Evolutionary conservation across 177 flowering plant species (phyloP), one percentile per base, ranked within the genome.

Genomic region (Telopea speciosissima): DNA sequence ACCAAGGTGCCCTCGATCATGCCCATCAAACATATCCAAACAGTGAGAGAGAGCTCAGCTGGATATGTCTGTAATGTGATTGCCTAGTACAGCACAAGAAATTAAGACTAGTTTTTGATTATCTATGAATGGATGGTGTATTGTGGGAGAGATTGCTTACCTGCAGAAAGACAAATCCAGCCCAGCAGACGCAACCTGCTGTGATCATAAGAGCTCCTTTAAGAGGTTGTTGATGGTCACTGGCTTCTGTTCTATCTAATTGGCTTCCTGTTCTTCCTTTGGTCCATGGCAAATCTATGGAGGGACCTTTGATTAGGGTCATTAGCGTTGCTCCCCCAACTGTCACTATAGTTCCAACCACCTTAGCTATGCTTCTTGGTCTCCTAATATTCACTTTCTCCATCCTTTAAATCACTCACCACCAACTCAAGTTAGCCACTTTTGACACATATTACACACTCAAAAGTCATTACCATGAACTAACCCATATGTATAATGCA

Each of bases 221-320:
- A 58, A 87, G 45, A 85, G 84, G 88, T 23, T 92, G 77, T 66
- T 84, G 83, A 49, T 63, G 75, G 22, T 72, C 59, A 19, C 8
- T 25, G 21, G 61, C 23, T 58, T 16, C 9, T 21, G 68, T 54
- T 70, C 33, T 75, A 40, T 72, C 63, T 61, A n/a, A n/a, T n/a
- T 73, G 81, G 63, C 63, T 63, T 25, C 69, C 22, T 28, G 31
- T 28, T 22, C n/a, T n/a, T n/a, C 76, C 78, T 9, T 67, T 68
- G 0, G 78, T 26, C 67, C 77, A 69, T 3, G 85, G 25, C 33
- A 90, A 74, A 54, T 89, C 68, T 8, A 91, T 71, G 31, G 83
- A 65, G 5, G 94, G 92, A 16, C 98, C 98, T 81, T 86, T 90
- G 88, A 88, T 89, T 36, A 94, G 26, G 0, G 93, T 94, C 97